Conservation (phyloP, 2,329 filamentous ascomycete species). For the Talaromyces sp. region DNA sequence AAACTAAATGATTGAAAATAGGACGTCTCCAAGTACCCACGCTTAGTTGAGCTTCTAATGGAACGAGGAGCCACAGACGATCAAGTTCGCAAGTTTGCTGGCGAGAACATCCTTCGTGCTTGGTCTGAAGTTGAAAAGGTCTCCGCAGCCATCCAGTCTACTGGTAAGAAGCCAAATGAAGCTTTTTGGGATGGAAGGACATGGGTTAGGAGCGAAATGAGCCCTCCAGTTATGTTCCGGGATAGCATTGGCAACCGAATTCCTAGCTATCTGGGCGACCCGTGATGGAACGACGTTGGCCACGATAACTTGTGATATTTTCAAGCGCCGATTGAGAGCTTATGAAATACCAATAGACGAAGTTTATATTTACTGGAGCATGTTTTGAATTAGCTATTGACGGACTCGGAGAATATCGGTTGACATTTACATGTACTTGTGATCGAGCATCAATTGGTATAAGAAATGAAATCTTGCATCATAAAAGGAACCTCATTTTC, state of each 20-base stretch:
- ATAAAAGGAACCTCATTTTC: too few relatives aligned
- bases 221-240: constrained; percentile 7
- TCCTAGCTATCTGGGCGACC: constrained; percentile 7
- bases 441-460: too few relatives aligned
- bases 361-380: too few relatives aligned
- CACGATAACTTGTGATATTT: too few relatives aligned
- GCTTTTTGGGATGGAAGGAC: constrained; percentile 7
- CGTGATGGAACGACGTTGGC: background rate
- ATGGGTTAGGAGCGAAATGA: constrained; percentile 9
- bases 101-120: constrained; percentile 33
- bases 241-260: constrained; percentile 8
- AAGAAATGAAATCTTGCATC: too few relatives aligned
- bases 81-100: constrained; percentile 32
- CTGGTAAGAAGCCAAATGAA: constrained; percentile 19
- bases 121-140: constrained; percentile 18
- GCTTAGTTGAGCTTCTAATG: constrained; percentile 19
- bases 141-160: constrained; percentile 13
- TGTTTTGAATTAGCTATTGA: too few relatives aligned
- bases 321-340: too few relatives aligned
- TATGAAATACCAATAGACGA: too few relatives aligned
- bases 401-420: too few relatives aligned
- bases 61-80: constrained; percentile 37
- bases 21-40: constrained; percentile 21
- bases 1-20: background rate
- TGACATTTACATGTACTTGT: too few relatives aligned